Evolutionary conservation across 2,329 filamentous ascomycete species (phyloP), one percentile per base, ranked within the genome.

Genomic region (Fusarium bactridioides): DNA sequence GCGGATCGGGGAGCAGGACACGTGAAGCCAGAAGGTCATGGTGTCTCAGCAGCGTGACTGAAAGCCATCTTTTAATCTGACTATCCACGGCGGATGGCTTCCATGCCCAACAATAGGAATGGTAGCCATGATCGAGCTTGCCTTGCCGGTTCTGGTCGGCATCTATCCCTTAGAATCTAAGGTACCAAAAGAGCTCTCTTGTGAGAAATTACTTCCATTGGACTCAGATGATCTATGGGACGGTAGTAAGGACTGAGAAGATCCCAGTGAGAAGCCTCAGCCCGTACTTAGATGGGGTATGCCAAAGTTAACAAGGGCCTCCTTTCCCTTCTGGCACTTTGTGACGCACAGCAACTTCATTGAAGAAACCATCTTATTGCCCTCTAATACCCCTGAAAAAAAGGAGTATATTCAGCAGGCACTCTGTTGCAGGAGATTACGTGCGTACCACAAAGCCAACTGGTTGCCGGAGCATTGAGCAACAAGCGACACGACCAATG

Each of bases 331-430:
- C n/a, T 15, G n/a, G 12, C 1, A 6, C 11, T 33, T 8, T 19
- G 8, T 23, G 16, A 19, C n/a, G 1, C 9, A 19, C 11, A 13
- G 9, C 16, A 13, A 15, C 16, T 33, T 23, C 9, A 25, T 33
- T 11, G 8, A 25, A 19, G n/a, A 51, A 7, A 4, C 16, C 4
- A 19, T 13, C 21, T 33, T 33, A 10, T 10, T 33, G 4, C 3
- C 8, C 16, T 50, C 1, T 1, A 15, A 18, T 12, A 7, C 8
- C 47, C 5, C 9, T 5, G 33, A 12, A 35, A 33, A n/a, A 6
- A 33, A 1, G 7, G 9, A 51, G 13, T 0, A 3, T 1, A 8
- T 9, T 4, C 11, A 15, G 3, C 3, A 3, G 4, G 4, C 4
- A 19, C 4, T 11, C 29, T 23, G n/a, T 7, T 23, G 8, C 9